Percentiles rank a stretch among this genome's conserved stretches.
Evolutionary conservation across 352 stramenopile genomes (phyloP).

Genomic region (Globisporangium nunn): DNA sequence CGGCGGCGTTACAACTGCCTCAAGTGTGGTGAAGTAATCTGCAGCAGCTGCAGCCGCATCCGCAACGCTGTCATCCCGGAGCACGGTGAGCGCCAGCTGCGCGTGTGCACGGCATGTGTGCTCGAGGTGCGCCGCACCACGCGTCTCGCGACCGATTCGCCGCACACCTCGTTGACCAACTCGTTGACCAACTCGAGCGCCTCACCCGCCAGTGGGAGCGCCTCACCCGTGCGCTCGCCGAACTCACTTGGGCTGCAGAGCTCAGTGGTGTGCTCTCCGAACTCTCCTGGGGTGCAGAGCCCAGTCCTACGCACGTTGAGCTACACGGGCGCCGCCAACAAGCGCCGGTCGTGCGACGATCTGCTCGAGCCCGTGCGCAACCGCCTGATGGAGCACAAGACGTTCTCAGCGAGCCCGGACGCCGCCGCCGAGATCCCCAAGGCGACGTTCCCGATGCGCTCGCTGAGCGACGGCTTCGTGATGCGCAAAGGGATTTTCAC

Average conservation of each 20-base stretch:
- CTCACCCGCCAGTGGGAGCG: not conserved
- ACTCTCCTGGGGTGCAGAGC: not conserved
- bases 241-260: too few relatives aligned
- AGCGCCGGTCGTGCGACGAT: constrained; percentile 70
- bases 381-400: constrained; percentile 80
- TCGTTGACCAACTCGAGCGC: constrained; percentile 1
- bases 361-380: constrained; percentile 66
- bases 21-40: constrained; percentile 77
- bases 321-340: constrained; percentile 24
- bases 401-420: constrained; percentile 44
- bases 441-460: constrained; percentile 53
- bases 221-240: not conserved
- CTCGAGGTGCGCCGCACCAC: constrained; percentile 56
- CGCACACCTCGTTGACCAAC: not conserved
- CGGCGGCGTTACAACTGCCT: constrained; percentile 78
- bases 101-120: constrained; percentile 75
- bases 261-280: too few relatives aligned
- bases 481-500: constrained; percentile 64
- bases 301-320: constrained; percentile 27
- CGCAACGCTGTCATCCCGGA: constrained; percentile 58
- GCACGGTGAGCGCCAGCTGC: constrained; percentile 63
- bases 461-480: constrained; percentile 73
- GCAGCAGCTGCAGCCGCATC: constrained; percentile 67
- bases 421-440: constrained; percentile 35
- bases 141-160: constrained; percentile 20